Percentiles rank a stretch among this genome's conserved stretches.
Conservation (phyloP, 2,329 filamentous ascomycete genomes). For the Aspergillus aculeatinus region DNA sequence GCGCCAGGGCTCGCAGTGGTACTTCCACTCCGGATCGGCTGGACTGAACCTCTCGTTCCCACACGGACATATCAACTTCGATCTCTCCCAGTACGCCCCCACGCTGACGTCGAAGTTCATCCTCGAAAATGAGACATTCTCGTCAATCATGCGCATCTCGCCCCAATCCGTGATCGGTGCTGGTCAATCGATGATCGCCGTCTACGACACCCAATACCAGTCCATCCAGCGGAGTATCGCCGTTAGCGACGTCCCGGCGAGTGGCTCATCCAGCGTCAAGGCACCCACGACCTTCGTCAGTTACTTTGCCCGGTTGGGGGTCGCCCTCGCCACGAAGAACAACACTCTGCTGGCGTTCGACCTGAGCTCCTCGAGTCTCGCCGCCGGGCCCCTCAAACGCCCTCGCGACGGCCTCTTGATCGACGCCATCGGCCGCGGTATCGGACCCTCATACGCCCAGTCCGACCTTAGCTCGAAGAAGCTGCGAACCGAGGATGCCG, state of each 20-base stretch:
- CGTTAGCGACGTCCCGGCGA: slow-evolving; percentile 30
- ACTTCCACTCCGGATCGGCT: slow-evolving; percentile 41
- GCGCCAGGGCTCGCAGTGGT: slow-evolving; percentile 34
- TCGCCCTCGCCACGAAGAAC: slow-evolving; percentile 43
- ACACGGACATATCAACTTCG: slow-evolving; percentile 42
- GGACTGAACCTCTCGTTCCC: slow-evolving; percentile 41
- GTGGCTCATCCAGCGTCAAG: slow-evolving; percentile 21
- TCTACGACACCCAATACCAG: slow-evolving; percentile 50
- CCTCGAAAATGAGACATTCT: slow-evolving; percentile 37
- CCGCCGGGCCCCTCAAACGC: slow-evolving; percentile 37
- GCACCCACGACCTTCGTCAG: slow-evolving; percentile 39
- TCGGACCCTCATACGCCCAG: slow-evolving; percentile 32
- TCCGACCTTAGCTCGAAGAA: slow-evolving; percentile 33
- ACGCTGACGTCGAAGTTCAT: slow-evolving; percentile 40
- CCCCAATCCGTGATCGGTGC: slow-evolving; percentile 44
- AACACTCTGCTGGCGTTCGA: slow-evolving; percentile 48
- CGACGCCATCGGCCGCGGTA: slow-evolving; percentile 45
- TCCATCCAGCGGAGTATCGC: slow-evolving; percentile 46
- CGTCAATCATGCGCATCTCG: slow-evolving; percentile 45
- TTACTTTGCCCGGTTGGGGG: slow-evolving; percentile 46
- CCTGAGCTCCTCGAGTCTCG: slow-evolving; percentile 34
- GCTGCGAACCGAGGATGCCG: slow-evolving; percentile 29
- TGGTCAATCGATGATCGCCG: slow-evolving; percentile 41
- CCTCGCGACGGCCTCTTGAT: slow-evolving; percentile 42
- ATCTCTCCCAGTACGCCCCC: slow-evolving; percentile 45